These are phyloP conservation scores for Quercus lobata DNA, from an alignment of 331 rosid species.

Conservation along the genomic window DNA sequence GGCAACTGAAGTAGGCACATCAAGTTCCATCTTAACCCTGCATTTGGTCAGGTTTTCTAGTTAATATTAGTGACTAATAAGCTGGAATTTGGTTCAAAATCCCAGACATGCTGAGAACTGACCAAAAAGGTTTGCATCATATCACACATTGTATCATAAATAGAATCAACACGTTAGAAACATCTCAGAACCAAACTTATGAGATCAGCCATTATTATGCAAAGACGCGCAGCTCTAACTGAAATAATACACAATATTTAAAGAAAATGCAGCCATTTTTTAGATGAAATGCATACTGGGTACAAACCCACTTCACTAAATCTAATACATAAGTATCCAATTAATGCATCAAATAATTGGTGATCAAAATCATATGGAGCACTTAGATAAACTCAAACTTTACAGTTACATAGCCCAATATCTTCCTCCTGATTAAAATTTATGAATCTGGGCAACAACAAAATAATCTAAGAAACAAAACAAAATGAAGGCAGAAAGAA, in stretches of 20 bases:
- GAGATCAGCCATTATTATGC: not conserved
- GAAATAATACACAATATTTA: not conserved
- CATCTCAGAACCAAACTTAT: not conserved
- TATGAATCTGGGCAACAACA: not conserved
- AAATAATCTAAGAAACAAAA: not conserved
- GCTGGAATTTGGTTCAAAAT: not conserved
- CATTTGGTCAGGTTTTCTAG: conserved; percentile 33
- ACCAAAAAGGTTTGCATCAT: not conserved
- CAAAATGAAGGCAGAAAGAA: not conserved
- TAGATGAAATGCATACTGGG: not conserved
- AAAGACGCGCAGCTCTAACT: not conserved
- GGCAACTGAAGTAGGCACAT: conserved; percentile 78
- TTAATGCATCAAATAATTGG: not conserved
- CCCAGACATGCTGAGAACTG: not conserved
- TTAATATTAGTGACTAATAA: not conserved
- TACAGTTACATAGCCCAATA: not conserved
- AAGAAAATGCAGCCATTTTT: not conserved
- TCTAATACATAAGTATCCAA: not conserved
- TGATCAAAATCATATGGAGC: not conserved
- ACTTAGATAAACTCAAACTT: not conserved
- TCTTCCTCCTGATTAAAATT: not conserved
- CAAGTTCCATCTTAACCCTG: conserved; percentile 88
- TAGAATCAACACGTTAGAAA: not conserved
- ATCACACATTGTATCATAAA: not conserved
- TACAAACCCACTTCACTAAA: not conserved